These are phyloP conservation scores for Elsinoe ampelina DNA, from an alignment of 2,329 filamentous ascomycete genomes.

Conservation along the genomic window DNA sequence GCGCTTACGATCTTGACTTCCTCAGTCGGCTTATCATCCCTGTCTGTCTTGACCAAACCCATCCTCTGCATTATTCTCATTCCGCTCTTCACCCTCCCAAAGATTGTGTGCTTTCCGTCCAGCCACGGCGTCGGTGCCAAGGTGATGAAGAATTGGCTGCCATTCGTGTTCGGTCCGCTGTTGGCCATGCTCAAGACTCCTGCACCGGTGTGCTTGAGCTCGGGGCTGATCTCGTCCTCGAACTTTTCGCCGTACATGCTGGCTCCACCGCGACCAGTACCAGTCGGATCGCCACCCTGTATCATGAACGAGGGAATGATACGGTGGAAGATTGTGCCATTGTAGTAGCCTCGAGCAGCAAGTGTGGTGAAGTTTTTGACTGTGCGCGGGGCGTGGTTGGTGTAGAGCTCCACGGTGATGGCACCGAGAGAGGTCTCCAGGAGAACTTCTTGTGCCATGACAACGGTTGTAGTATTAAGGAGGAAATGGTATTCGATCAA, in stretches of 20 bases:
- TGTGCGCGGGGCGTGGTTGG: slow-evolving; percentile 44
- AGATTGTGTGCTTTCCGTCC: slow-evolving; percentile 95
- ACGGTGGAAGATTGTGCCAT: slow-evolving; percentile 78
- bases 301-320: slow-evolving; percentile 96
- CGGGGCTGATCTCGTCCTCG: slow-evolving; percentile 74
- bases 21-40: slow-evolving; percentile 70
- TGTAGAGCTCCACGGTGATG: slow-evolving; percentile 85
- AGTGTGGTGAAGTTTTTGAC: slow-evolving; percentile 65
- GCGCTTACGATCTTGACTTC: slow-evolving; percentile 73
- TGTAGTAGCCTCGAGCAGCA: slow-evolving; percentile 76
- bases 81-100: slow-evolving; percentile 78
- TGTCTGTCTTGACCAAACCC: slow-evolving; percentile 75
- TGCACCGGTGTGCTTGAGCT: slow-evolving; percentile 82
- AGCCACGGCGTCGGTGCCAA: slow-evolving; percentile 91
- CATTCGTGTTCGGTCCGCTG: slow-evolving; percentile 84
- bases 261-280: slow-evolving; percentile 77
- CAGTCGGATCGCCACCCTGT: slow-evolving; percentile 83
- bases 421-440: slow-evolving; percentile 83
- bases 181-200: slow-evolving; percentile 97
- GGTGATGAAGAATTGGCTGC: slow-evolving; percentile 92
- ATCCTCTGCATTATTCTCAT: slow-evolving; percentile 78
- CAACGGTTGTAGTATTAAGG: background rate
- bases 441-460: slow-evolving; percentile 67
- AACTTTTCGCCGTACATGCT: slow-evolving; percentile 93
- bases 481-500: background rate